Evolutionary conservation across 164 flowering plant genomes (phyloP), one percentile per base, ranked within the genome.

Genomic region (Berberis vulgaris): DNA sequence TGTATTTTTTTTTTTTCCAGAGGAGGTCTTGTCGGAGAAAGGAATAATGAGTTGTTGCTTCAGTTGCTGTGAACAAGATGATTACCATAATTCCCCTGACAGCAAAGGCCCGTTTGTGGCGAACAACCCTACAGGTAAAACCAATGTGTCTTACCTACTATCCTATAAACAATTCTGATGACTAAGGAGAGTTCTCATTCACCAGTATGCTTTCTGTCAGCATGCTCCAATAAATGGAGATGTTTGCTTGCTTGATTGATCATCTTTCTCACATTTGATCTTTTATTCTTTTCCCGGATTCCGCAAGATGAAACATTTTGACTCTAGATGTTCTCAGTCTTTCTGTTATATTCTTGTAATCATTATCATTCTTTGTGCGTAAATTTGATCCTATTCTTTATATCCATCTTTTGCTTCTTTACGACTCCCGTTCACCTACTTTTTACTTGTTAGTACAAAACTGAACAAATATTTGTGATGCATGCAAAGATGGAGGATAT

Each of bases 61-160:
- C 59, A 49, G 88, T 63, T 89, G 96, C 67, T 87, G 89, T 63
- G 76, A 49, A 43, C 88, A 82, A 13, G 89, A 84, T 77, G 85
- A 80, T 59, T 10, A 67, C 60, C 81, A 77, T 55, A 80, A 72
- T 59, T 59, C 82, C 57, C 59, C 81, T 54, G 86, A 84, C 5
- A 58, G 58, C 69, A 84, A 80, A 74, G 78, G 80, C 38, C 67
- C 76, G 41, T 77, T 73, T 65, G 59, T 61, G 64, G 72, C 69
- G 38, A 82, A 81, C 67, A 74, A 71, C 49, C 49, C 73, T 64
- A 83, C 85, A 78, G 89, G 91, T 85, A 76, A 71, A 64, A 12
- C 41, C 47, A 43, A 39, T 9, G 11, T 59, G 54, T 55, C 26
- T 26, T 26, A 0, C 26, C 26, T 38, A 45, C 45, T n/a, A 5